Percentiles rank a stretch among this genome's conserved stretches.
Evolutionary conservation across 768 basidiomycete species (phyloP).

Genomic region (Tricholoma sp.): DNA sequence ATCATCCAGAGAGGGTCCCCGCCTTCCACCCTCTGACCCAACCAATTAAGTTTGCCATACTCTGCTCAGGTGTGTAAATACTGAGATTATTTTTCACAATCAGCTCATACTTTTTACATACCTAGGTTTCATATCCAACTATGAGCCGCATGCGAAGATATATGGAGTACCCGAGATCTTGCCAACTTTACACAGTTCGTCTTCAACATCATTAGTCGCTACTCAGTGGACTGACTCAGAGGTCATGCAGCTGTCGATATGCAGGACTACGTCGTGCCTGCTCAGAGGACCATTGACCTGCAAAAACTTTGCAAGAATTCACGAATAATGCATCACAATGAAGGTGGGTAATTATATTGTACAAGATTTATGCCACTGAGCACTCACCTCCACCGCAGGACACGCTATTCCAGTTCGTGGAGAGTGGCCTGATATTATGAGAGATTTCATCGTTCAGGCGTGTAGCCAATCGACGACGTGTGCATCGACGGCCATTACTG

Average conservation of each 20-base stretch:
- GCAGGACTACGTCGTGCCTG: background rate
- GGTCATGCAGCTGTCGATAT: background rate
- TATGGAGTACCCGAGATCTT: background rate
- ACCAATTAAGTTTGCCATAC: background rate
- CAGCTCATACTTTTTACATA: background rate
- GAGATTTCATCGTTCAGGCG: background rate
- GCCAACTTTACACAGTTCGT: background rate
- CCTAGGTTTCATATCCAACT: background rate
- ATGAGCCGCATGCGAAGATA: background rate
- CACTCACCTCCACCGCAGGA: background rate
- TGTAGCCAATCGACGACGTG: background rate
- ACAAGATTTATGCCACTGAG: background rate
- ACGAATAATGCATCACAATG: background rate
- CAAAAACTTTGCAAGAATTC: background rate
- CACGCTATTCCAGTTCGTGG: background rate
- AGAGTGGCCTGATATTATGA: background rate
- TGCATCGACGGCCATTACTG: too few relatives aligned
- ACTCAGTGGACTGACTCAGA: background rate
- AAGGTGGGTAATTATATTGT: background rate
- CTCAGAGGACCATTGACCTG: background rate
- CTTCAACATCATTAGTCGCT: background rate
- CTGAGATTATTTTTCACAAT: background rate
- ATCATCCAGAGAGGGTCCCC: background rate
- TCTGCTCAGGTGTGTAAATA: background rate
- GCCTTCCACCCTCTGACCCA: background rate